Percentiles rank a stretch among this genome's conserved stretches.
Conservation (phyloP, 78 protist genomes). For the Tieghemostelium lacteum region DNA sequence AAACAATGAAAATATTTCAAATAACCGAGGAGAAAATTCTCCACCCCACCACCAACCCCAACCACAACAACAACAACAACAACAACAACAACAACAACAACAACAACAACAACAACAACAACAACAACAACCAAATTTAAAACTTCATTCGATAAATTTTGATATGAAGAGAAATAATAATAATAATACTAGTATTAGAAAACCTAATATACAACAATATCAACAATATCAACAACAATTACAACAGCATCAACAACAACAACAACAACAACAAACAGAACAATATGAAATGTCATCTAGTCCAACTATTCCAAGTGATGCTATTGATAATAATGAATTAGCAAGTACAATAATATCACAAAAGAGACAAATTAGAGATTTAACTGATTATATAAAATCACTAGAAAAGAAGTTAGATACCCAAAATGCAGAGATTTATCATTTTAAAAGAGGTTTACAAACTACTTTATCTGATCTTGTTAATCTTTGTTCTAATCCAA, state of each 20-base stretch:
- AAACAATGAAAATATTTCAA: constrained; percentile 8
- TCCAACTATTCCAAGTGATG: constrained; percentile 13
- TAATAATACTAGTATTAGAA: not conserved
- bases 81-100: constrained; percentile 14
- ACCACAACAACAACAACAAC: too few relatives aligned
- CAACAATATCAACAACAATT: constrained; percentile 3
- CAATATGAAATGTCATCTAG: not conserved
- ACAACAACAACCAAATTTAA: too few relatives aligned
- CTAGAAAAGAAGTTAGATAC: constrained; percentile 5
- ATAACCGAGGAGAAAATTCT: not conserved
- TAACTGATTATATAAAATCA: constrained; percentile 6
- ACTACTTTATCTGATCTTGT: not conserved
- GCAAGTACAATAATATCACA: constrained; percentile 3
- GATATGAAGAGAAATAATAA: not conserved
- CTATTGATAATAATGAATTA: constrained; percentile 21
- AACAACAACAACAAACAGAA: not conserved
- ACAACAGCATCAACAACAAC: constrained; percentile 15
- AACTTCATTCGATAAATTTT: not conserved
- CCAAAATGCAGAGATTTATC: not conserved
- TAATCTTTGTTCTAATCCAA: too few relatives aligned
- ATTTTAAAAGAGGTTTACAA: constrained; percentile 17
- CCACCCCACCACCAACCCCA: too few relatives aligned
- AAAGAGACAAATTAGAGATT: not conserved
- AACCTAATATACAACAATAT: not conserved
- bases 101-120: not conserved